Evolutionary conservation across 164 flowering plant genomes (phyloP), one percentile per base, ranked within the genome.

Genomic region (Magnolia changhungtana): DNA sequence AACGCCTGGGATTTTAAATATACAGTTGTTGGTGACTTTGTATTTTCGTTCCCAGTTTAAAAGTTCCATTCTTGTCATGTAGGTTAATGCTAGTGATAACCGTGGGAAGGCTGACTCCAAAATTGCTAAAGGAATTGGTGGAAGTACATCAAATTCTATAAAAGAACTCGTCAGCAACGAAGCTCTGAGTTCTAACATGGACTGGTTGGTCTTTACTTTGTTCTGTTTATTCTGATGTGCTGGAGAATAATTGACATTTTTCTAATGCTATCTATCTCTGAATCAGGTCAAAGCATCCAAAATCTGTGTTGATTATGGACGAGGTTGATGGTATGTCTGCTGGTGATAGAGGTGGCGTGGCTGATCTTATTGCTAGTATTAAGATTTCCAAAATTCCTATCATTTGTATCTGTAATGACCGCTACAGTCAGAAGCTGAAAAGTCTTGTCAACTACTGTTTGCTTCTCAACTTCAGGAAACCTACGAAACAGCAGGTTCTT

Each of bases 261-360:
- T 72, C 67, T 45, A 18, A 23, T 61, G 27, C 50, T 67, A n/a
- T 18, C 31, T 79, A 52, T 75, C 19, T 59, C 74, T 78, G 9
- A 37, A 78, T 63, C 86, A 93, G 99, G 81, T 85, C 92, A 75
- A 88, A 89, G 80, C 90, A 86, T 77, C 84, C 82, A 24, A 93
- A 90, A 77, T 79, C 96, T 78, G 97, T 95, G 18, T 87, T 96
- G 64, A 91, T 96, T 68, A 96, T 96, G 99, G 99, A 96, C 85
- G 99, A 96, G 85, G 99, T 96, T 78, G 99, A 96, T 90, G 99
- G 99, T 21, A 96, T 96, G 99, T 96, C 99, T 82, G 95, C 96
- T 84, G 99, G 99, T 77, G 99, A 96, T 85, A 86, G 99, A 84
- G 99, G 98, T 72, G 99, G 99, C 49, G 88, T 94, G 67, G 95